Evolutionary conservation across 192 early-diverging fungal genomes (phyloP), one percentile per base, ranked within the genome.

Genomic region (Entomortierella chlamydospora): DNA sequence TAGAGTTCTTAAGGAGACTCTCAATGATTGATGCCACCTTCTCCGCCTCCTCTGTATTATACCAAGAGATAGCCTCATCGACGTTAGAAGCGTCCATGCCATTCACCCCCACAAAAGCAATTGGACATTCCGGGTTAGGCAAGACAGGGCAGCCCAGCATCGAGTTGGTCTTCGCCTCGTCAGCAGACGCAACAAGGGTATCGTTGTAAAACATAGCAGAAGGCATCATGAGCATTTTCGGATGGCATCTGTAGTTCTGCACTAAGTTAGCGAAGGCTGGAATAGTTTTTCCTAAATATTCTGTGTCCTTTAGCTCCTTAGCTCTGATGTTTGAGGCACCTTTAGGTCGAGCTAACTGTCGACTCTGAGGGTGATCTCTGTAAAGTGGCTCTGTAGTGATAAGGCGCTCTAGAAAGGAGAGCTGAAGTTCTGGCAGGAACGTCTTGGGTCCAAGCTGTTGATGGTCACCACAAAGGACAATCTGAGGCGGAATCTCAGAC

Each of bases 381-480:
- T 87, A 87, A 2, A 86, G 59, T 0, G 69, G 71, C 47, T 76
- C 56, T 11, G 68, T 65, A 29, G 63, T 61, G 41, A 87, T 83
- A 5, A 87, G 66, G 2, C 88, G 72, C 66, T 89, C 88, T 54
- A 89, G 58, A 23, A 82, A 67, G 10, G 85, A 87, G 0, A 82
- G 25, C 22, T 85, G 67, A 1, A 86, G 47, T 18, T 80, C 73
- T 7, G 74, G 60, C 15, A 70, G 62, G 31, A 77, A 76, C 15
- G 87, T 79, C 49, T 78, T 62, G 7, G 88, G 86, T 29, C 86
- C 84, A 37, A 89, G 77, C 62, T 88, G 84, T 25, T 81, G 73
- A 56, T 82, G 85, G 57, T 89, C 88, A 29, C 88, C 88, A 57
- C 85, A 86, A 18, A 89, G 78, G 11, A 89, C 73, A 39, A 89